Percentiles rank a stretch among this genome's conserved stretches.
These are phyloP conservation scores for Ascochyta pisi DNA, from an alignment of 2,329 filamentous ascomycete genomes.

Conservation along the genomic window DNA sequence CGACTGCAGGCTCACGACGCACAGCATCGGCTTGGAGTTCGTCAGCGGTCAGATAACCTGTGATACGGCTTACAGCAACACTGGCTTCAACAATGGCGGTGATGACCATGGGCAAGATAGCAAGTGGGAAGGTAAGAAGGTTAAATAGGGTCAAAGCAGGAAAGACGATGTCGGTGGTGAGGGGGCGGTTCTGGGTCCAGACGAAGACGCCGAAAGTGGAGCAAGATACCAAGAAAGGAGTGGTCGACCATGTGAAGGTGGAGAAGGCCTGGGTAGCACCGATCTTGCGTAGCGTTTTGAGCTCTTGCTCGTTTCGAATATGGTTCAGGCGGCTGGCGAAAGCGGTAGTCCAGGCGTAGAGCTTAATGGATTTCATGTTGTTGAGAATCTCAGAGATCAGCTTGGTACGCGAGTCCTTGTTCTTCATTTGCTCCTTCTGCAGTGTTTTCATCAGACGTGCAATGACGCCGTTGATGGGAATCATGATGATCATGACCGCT, in stretches of 20 bases:
- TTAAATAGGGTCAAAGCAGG: constrained; percentile 94
- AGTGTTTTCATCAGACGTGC: constrained; percentile 91
- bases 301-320: constrained; percentile 92
- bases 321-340: constrained; percentile 98
- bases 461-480: constrained; percentile 92
- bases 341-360: constrained; percentile 95
- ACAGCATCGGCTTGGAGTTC: constrained; percentile 90
- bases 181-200: constrained; percentile 76
- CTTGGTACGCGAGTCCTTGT: constrained; percentile 92
- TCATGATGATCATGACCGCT: constrained; percentile 95
- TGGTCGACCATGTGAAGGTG: constrained; percentile 98
- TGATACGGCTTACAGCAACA: constrained; percentile 88
- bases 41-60: constrained; percentile 83
- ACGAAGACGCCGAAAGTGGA: constrained; percentile 96
- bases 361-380: constrained; percentile 99
- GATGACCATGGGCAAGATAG: constrained; percentile 96
- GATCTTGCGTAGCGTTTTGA: constrained; percentile 95
- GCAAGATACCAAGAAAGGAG: constrained; percentile 96
- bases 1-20: constrained; percentile 69
- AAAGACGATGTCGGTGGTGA: constrained; percentile 96
- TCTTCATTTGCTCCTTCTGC: constrained; percentile 98
- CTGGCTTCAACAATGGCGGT: constrained; percentile 93
- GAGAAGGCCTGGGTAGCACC: constrained; percentile 92
- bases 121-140: constrained; percentile 90
- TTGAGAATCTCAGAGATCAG: constrained; percentile 97